These are phyloP conservation scores for Fusarium fujikuroi DNA, from an alignment of 2,329 filamentous ascomycete genomes.

Conservation along the genomic window DNA sequence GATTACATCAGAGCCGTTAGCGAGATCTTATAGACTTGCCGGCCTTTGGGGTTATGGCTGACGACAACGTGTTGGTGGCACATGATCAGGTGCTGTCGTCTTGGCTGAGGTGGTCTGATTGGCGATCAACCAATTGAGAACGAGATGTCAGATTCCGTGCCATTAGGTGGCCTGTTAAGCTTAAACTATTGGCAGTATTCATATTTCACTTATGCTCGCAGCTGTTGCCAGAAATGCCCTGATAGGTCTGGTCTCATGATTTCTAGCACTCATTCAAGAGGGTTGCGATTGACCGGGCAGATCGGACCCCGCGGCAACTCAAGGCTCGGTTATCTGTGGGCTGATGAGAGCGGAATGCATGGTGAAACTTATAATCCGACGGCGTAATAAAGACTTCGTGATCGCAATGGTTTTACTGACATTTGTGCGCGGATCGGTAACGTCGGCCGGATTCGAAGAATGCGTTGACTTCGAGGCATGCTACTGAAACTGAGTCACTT, in stretches of 20 bases:
- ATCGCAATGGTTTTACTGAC: rapidly evolving
- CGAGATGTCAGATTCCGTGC: not conserved
- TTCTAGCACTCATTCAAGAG: rapidly evolving
- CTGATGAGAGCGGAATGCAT: not conserved
- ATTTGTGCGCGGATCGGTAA: rapidly evolving
- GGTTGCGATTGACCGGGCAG: rapidly evolving
- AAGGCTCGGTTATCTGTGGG: rapidly evolving
- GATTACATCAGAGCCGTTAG: too few relatives aligned
- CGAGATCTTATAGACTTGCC: not conserved
- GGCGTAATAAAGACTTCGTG: rapidly evolving
- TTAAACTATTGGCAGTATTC: not conserved
- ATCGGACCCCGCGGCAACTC: not conserved
- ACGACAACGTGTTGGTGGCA: constrained; percentile 1
- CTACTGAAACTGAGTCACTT: rapidly evolving
- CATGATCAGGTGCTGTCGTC: constrained; percentile 9
- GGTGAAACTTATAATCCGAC: not conserved
- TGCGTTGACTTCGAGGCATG: not conserved
- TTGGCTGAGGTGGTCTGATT: not conserved
- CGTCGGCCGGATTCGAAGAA: rapidly evolving
- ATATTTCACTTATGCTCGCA: not conserved
- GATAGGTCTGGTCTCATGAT: not conserved
- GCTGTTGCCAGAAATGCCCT: not conserved
- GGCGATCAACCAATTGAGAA: not conserved
- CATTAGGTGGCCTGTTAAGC: not conserved
- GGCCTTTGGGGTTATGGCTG: not conserved